A percentile compares a stretch with the other conserved stretches of the same genome.
Conservation (phyloP, 805 yeast species). For the Tetrapisispora arboricola region DNA sequence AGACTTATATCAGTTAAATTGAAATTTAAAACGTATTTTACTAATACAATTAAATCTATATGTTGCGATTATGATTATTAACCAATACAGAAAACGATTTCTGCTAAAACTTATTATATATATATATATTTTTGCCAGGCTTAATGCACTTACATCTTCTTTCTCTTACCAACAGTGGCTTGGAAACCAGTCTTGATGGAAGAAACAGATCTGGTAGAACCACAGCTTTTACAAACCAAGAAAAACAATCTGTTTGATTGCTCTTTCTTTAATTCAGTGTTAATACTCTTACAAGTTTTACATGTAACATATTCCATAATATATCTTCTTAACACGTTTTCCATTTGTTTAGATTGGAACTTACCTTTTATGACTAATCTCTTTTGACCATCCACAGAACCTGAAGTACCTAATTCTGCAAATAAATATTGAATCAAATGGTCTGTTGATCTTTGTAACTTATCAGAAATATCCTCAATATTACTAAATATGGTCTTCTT, state of each 20-base stretch:
- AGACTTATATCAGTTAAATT: neutral
- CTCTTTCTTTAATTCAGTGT: slow-evolving; percentile 92
- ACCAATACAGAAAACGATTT: slow-evolving; percentile 1
- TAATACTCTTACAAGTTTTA: slow-evolving; percentile 97
- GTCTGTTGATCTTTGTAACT: slow-evolving; percentile 92
- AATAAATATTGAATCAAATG: slow-evolving; percentile 93
- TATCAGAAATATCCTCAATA: slow-evolving; percentile 88
- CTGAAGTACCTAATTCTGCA: slow-evolving; percentile 99
- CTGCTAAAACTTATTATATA: slow-evolving; percentile 4
- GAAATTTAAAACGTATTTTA: neutral
- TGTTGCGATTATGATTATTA: slow-evolving; percentile 2
- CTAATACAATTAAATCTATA: slow-evolving; percentile 1
- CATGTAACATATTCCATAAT: slow-evolving; percentile 96
- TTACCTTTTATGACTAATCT: slow-evolving; percentile 96
- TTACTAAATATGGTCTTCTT: slow-evolving; percentile 95
- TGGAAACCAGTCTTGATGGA: slow-evolving; percentile 99
- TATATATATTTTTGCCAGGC: neutral
- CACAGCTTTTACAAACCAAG: slow-evolving; percentile 96
- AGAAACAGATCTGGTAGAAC: slow-evolving; percentile 91
- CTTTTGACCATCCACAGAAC: slow-evolving; percentile 96
- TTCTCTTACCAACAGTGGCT: slow-evolving; percentile 91
- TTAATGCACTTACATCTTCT: slow-evolving; percentile 35
- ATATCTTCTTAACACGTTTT: slow-evolving; percentile 90
- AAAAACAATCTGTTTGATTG: slow-evolving; percentile 92
- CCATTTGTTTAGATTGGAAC: slow-evolving; percentile 95